phyloP scores from a whole-genome alignment of 2,329 filamentous ascomycete genomes.

The Hymenoscyphus infarciens region DNA sequence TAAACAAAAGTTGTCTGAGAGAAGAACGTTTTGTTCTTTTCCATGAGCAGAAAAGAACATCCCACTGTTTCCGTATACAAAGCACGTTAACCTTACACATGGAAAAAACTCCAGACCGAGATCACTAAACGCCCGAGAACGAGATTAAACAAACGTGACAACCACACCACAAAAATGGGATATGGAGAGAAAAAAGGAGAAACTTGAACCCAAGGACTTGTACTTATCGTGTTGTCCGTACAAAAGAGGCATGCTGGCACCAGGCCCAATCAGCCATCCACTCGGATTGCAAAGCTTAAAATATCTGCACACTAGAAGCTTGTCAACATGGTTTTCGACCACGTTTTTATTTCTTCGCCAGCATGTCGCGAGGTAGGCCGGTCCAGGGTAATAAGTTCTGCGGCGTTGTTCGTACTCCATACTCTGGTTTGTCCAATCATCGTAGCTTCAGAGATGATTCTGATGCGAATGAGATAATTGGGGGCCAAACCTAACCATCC shows the following conservation, averaged over 20 bases:
- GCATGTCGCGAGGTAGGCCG: neutral
- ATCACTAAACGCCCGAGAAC: neutral
- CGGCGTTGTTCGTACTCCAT: neutral
- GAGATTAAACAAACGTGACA: neutral
- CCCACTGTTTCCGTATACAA: no score
- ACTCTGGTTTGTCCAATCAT: neutral
- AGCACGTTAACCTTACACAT: no score
- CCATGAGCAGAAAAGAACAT: neutral
- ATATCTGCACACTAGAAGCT: neutral
- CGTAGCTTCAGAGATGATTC: neutral
- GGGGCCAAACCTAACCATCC: slow-evolving; percentile 8
- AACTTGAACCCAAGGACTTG: neutral
- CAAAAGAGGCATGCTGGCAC: neutral
- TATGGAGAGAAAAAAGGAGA: neutral
- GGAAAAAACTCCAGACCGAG: neutral
- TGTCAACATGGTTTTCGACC: neutral
- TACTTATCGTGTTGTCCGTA: neutral
- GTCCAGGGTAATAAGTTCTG: neutral
- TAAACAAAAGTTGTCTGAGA: neutral
- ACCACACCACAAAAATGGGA: neutral
- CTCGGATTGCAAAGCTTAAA: neutral
- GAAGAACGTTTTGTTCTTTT: neutral
- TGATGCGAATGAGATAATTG: neutral
- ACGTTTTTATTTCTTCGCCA: neutral
- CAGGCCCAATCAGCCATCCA: neutral